Percentiles rank a stretch among this genome's conserved stretches.
Evolutionary conservation across 345 rosid species (phyloP).

Genomic region (Eucalyptus cloeziana): DNA sequence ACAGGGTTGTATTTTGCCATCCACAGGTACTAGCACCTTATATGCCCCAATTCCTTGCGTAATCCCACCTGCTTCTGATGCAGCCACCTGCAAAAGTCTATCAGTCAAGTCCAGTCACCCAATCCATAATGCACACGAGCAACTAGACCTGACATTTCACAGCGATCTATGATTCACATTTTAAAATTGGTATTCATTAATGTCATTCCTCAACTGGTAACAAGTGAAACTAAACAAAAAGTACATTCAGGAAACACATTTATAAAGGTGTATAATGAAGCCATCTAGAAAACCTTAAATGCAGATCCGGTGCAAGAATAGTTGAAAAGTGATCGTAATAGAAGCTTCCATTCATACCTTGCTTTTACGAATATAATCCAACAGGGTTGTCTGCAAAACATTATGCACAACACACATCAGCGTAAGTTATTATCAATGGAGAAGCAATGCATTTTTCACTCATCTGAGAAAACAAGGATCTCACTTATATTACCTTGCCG

Average conservation of each 20-base stretch:
- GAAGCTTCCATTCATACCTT: constrained; percentile 46
- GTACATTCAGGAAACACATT: neutral
- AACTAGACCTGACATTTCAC: neutral
- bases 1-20: constrained; percentile 71
- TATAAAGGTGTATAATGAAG: neutral
- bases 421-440: neutral
- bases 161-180: neutral
- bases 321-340: neutral
- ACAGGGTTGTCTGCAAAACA: constrained; percentile 78
- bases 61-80: constrained; percentile 96
- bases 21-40: constrained; percentile 66
- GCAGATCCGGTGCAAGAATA: neutral
- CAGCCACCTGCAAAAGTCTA: constrained; percentile 66
- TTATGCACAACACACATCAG: constrained; percentile 18
- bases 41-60: constrained; percentile 99
- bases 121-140: neutral
- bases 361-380: constrained; percentile 89
- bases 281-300: neutral
- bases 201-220: neutral
- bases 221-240: neutral
- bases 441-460: neutral
- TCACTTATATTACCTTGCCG: constrained; percentile 56
- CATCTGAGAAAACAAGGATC: neutral
- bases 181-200: neutral
- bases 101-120: constrained; percentile 6